Base-by-base conservation (phyloP, 1,139 yeast species). In the Geotrichum aggregatum region DNA sequence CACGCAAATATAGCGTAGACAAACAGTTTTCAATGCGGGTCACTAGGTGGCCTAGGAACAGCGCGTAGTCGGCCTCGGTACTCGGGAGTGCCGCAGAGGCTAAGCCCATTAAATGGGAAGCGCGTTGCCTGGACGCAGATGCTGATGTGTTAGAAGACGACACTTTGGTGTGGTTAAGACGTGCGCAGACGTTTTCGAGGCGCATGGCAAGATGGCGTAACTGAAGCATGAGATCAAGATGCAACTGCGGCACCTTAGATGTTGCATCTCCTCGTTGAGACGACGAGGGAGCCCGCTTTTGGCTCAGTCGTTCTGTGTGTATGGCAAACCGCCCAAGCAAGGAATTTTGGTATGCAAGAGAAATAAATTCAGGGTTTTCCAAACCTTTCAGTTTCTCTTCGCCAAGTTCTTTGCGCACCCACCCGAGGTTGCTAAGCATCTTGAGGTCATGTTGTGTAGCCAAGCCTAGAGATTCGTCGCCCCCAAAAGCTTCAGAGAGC, bases 331-430 rank as follows among this genome's bases (percentile, higher is more conserved):
- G 26, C 5, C 56, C 56, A 3, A 46, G 26, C 30, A 54, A 26
- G 4, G 52, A 36, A 56, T 76, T 75, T 1, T 98, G 95, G 70
- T 84, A 91, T 0, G 82, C 82, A 52, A 89, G 76, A 11, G 95
- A 86, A 34, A 94, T 83, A 45, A 78, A 77, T 65, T 94, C 98
- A 1, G 96, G 96, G 38, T 91, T 84, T 77, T 94, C 98, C 39
- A 94, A 76, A 24, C 98, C 98, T 69, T 94, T 92, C 62, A 94
- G 75, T 66, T 89, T 89, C 64, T 82, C 82, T 64, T 91, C 96
- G 28, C 98, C 98, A 50, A 87, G 70, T 47, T 81, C 83, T 57
- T 77, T 79, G 54, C 82, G 77, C n/a, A 74, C 76, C 74, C 83
- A 82, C 0, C 95, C 96, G 52, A 82, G 77, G 50, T 79, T 83